Evolutionary conservation across 352 stramenopile species (phyloP).

Genomic region (Phytopythium mirpurense): DNA sequence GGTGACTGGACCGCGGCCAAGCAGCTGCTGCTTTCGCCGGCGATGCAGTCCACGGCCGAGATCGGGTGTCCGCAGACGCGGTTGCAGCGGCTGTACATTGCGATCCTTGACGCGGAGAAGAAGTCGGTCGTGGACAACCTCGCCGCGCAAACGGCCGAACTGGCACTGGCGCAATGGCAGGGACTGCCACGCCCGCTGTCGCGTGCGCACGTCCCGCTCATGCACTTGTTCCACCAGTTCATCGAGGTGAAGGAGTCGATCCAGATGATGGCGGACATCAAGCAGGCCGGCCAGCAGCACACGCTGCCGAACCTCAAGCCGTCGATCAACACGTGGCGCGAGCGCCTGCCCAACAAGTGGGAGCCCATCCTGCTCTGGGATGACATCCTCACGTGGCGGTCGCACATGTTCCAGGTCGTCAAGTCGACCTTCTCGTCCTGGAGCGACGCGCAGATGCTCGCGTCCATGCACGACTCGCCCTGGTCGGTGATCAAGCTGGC

Average conservation of each 20-base stretch:
- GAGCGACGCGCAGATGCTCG: constrained; percentile 86
- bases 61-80: constrained; percentile 69
- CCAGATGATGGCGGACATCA: constrained; percentile 89
- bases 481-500: constrained; percentile 92
- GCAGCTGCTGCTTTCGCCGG: constrained; percentile 59
- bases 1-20: constrained; percentile 87
- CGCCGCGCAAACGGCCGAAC: constrained; percentile 63
- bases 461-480: constrained; percentile 89
- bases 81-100: constrained; percentile 85
- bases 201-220: constrained; percentile 70
- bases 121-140: constrained; percentile 59
- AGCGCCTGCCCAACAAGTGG: constrained; percentile 92
- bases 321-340: constrained; percentile 90
- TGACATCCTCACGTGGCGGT: constrained; percentile 91
- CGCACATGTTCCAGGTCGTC: constrained; percentile 91
- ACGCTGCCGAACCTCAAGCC: constrained; percentile 88
- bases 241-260: constrained; percentile 91
- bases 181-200: constrained; percentile 76
- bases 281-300: constrained; percentile 71
- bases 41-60: constrained; percentile 57
- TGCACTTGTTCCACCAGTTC: constrained; percentile 90
- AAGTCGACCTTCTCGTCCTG: constrained; percentile 81
- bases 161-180: constrained; percentile 88
- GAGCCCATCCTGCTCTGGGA: constrained; percentile 91
- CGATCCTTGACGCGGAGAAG: constrained; percentile 83